These are phyloP conservation scores for Schoenoplectus triqueter DNA, from an alignment of 202 grass and related monocot species.

Conservation along the genomic window DNA sequence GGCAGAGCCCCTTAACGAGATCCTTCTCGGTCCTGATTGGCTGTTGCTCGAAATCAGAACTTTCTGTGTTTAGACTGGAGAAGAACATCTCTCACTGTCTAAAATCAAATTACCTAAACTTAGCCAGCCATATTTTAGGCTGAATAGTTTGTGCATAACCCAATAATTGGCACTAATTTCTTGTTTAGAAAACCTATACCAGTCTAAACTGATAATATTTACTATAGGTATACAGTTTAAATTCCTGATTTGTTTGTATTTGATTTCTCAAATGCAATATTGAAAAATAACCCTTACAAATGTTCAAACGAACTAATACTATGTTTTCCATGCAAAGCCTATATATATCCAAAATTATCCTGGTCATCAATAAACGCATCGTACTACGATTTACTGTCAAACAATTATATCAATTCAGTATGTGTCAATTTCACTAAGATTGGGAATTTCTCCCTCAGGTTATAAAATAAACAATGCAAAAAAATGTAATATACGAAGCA, in stretches of 20 bases:
- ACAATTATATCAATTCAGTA: conserved; percentile 3
- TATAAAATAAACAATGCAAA: too few species aligned
- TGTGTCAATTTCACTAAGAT: neutral
- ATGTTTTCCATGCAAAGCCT: neutral
- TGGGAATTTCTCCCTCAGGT: too few species aligned
- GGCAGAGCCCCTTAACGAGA: too few species aligned
- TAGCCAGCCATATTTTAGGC: too few species aligned
- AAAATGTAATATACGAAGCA: too few species aligned
- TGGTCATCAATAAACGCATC: neutral
- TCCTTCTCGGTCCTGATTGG: too few species aligned
- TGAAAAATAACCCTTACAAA: neutral
- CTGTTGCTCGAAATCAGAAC: too few species aligned
- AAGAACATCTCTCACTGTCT: too few species aligned
- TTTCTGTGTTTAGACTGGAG: too few species aligned
- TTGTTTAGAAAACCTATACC: neutral
- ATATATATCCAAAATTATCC: neutral
- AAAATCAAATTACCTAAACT: too few species aligned
- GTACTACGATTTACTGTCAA: neutral
- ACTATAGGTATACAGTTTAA: neutral
- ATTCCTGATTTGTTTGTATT: neutral
- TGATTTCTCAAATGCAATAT: neutral
- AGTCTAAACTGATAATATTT: neutral
- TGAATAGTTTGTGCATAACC: too few species aligned
- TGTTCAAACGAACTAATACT: neutral
- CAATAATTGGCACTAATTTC: too few species aligned